Evolutionary conservation across 129 eudicot genomes (phyloP), one percentile per base, ranked within the genome.

Genomic region (Pittosporum tobira): DNA sequence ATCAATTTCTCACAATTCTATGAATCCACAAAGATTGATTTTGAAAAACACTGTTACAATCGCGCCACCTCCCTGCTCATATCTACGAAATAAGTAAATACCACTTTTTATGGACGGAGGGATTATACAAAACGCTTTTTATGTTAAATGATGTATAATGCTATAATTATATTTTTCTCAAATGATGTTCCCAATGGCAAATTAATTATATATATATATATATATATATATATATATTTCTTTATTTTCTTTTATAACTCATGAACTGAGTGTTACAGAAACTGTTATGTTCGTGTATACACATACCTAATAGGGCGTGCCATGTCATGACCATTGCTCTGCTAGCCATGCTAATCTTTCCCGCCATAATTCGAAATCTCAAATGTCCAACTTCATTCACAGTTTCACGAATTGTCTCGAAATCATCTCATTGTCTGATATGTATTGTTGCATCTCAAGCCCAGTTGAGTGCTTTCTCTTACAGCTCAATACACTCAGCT

Each of bases 351-450:
- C 38, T 3, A 46, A 22, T 9, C 22, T 51, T 59, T 53, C 51
- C 63, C 77, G 63, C 63, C 68, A 66, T 42, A 59, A 50, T 59
- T 64, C 59, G 47, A 46, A 18, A n/a, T 0, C 6, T 57, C 53
- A n/a, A 11, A 54, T 54, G 36, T 52, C 18, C 31, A 57, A 46
- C 36, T 20, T 49, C 3, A 57, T 48, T 58, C 28, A 7, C 67
- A 59, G 34, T 61, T 4, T 60, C 65, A 18, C 15, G 16, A 19
- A 57, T 44, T 15, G 56, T 61, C 19, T 13, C 60, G 48, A 36
- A 71, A 30, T 53, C 55, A 19, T 51, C 65, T 20, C 64, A 57
- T 59, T 53, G 61, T 43, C 53, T 69, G 6, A 66, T 34, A 16
- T 2, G 38, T 22, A 3, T 57, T 18, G 18, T n/a, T n/a, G n/a